phyloP scores from a whole-genome alignment of 345 rosid species.

The Euphorbia lathyris region DNA sequence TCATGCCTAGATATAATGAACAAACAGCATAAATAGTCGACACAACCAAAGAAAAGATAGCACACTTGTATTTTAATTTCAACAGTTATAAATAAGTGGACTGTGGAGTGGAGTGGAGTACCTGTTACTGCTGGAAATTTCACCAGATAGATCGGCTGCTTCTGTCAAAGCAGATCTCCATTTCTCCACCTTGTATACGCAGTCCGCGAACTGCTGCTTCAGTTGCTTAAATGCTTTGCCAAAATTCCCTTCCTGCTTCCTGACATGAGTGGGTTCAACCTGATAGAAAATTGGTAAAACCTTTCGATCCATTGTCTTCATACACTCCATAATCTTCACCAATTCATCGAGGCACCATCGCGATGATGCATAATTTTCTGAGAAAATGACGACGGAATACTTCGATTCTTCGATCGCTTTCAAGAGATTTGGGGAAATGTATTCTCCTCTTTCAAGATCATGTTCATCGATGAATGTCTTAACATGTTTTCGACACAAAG shows the following conservation, averaged over 20 bases:
- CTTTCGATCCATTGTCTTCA: neutral
- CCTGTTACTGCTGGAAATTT: neutral
- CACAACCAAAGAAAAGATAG: too few relatives aligned
- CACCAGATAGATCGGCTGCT: neutral
- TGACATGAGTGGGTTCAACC: neutral
- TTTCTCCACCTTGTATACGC: neutral
- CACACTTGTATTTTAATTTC: neutral
- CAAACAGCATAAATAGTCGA: neutral
- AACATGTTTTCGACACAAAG: neutral
- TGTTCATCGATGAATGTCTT: neutral
- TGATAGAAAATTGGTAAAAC: conserved; percentile 1
- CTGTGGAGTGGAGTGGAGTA: neutral
- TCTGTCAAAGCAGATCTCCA: neutral
- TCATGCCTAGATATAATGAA: conserved; percentile 4
- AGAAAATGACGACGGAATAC: conserved; percentile 3
- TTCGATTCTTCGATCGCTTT: neutral
- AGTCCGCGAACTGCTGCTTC: neutral
- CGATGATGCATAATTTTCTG: neutral
- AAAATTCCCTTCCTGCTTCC: neutral
- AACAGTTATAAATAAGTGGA: too few relatives aligned
- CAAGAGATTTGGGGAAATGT: neutral
- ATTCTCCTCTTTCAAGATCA: neutral
- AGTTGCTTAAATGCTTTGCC: neutral
- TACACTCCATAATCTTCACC: neutral
- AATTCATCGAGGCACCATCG: neutral